Evolutionary conservation across 192 early-diverging fungal genomes (phyloP).

Genomic region (Lunasporangiospora selenospora): DNA sequence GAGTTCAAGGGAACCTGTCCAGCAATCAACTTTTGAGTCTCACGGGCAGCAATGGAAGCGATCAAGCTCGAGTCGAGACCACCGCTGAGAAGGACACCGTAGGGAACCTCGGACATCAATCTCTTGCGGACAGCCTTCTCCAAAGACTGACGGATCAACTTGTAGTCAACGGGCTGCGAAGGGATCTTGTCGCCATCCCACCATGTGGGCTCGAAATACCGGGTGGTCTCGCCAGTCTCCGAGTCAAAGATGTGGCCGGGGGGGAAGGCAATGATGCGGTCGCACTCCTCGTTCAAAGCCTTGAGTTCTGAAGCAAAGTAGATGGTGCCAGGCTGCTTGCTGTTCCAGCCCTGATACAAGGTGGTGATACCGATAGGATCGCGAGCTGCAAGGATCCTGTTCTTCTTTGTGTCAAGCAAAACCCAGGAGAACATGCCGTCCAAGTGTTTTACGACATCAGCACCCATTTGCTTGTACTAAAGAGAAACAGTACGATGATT

Average conservation of each 20-base stretch:
- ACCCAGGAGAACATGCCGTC: conserved; percentile 99
- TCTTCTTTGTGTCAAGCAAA: conserved; percentile 82
- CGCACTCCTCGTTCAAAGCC: conserved; percentile 95
- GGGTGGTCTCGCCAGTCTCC: conserved; percentile 74
- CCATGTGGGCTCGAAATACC: conserved; percentile 94
- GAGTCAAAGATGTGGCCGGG: conserved; percentile 95
- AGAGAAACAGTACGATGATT: too few species aligned
- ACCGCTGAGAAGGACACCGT: conserved; percentile 94
- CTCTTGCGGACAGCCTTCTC: conserved; percentile 93
- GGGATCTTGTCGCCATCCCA: conserved; percentile 72
- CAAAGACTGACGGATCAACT: conserved; percentile 77
- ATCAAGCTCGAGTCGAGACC: conserved; percentile 97
- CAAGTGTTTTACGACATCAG: conserved; percentile 82
- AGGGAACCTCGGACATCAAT: conserved; percentile 98
- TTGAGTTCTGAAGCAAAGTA: conserved; percentile 98
- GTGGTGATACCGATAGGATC: conserved; percentile 99
- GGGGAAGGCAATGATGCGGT: conserved; percentile 96
- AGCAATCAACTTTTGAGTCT: conserved; percentile 72
- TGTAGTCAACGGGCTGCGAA: conserved; percentile 67
- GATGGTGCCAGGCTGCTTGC: conserved; percentile 81
- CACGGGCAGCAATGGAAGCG: conserved; percentile 91
- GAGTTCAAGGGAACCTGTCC: conserved; percentile 53
- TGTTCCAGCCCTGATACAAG: conserved; percentile 92
- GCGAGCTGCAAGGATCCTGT: conserved; percentile 90
- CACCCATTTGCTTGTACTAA: conserved; percentile 87